Percentiles rank a stretch among this genome's conserved stretches.
Conservation (phyloP, 2,329 filamentous ascomycete species). For the Diplodia scrobiculata region DNA sequence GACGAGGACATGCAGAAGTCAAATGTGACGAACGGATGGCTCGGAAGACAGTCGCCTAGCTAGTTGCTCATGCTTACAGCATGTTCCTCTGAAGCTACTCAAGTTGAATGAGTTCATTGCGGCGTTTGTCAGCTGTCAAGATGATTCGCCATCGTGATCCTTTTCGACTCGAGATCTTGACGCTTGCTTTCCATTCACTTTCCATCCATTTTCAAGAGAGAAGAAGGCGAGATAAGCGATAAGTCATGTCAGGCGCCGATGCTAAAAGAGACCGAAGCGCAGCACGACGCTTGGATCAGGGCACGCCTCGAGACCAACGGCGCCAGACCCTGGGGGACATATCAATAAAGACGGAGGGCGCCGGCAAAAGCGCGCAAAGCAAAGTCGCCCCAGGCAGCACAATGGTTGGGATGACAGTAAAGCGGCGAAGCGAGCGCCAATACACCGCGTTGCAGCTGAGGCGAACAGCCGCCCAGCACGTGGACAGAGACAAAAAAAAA, state of each 20-base stretch:
- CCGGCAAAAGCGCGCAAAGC: not conserved
- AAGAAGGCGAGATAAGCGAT: not conserved
- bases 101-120: too few relatives aligned
- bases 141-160: too few relatives aligned
- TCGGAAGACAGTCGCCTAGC: too few relatives aligned
- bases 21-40: too few relatives aligned
- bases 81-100: too few relatives aligned
- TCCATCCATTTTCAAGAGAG: not conserved
- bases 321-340: slow-evolving; percentile 1
- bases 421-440: not conserved
- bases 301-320: slow-evolving; percentile 4
- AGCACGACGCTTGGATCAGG: not conserved
- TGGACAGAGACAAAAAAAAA: not conserved
- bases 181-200: not conserved
- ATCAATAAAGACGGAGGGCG: not conserved
- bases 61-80: too few relatives aligned
- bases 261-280: not conserved
- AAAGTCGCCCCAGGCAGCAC: not conserved
- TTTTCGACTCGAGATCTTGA: too few relatives aligned
- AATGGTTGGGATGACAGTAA: not conserved
- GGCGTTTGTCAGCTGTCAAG: too few relatives aligned
- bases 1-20: too few relatives aligned
- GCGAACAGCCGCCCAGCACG: not conserved
- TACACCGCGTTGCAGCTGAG: not conserved
- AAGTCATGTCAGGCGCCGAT: not conserved